Base-by-base conservation (phyloP, 805 yeast species). In the Pichia phayaonensis region DNA sequence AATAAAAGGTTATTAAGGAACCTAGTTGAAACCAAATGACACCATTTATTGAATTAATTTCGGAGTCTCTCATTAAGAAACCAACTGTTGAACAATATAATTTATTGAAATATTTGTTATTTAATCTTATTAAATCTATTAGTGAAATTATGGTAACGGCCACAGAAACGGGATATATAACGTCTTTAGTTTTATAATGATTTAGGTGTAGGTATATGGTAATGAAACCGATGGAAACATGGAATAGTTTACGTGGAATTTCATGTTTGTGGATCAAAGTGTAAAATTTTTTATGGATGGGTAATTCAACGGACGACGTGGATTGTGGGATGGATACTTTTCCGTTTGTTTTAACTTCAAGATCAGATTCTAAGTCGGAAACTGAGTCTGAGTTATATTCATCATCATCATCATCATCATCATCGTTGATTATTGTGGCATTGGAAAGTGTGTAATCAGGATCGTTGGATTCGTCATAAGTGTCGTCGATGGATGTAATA, bases 11-110 rank as follows among this genome's bases (percentile, higher is more conserved):
- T 55, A 88, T 69, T 24, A 80, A 70, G 44, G 89, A 70, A 6
- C 99, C 99, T 1, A 86, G 72, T 39, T 90, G 70, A 64, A 89
- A 94, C 86, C 90, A 94, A 46, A 89, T 75, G 11, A 85, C 90
- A 10, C 99, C 99, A 64, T 94, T 94, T 60, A 77, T 81, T 15
- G 74, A 63, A 52, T 81, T 69, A 39, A 84, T 76, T 66, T 94
- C 99, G 48, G 75, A 75, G 56, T 87, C 89, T 57, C 99, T 79
- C 85, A 94, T 89, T 47, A 94, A 67, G 46, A 84, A 82, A 53
- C 97, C 96, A 48, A 86, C 81, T 8, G 70, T 69, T 40, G 75
- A 73, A 62, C 90, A 83, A 54, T 92, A 84, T 11, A 74, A 58
- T 46, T 72, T 69, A 66, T 94, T 92, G 64, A 90, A 75, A n/a